A percentile compares a stretch with the other conserved stretches of the same genome.
These are phyloP conservation scores for Lonicera japonica DNA, from an alignment of 129 eudicot species.

Conservation along the genomic window DNA sequence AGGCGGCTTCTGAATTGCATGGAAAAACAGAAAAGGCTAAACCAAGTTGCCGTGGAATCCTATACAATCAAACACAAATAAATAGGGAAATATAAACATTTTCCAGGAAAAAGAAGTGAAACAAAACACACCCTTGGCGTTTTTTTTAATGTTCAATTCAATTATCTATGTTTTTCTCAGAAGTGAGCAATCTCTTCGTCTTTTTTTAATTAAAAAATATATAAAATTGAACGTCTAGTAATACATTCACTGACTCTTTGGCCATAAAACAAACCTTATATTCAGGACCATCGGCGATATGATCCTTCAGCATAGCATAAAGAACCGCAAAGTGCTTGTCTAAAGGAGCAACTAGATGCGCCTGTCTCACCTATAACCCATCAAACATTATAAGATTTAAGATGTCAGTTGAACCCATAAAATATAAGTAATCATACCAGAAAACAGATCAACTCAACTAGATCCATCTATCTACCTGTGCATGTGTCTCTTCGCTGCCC, in stretches of 20 bases:
- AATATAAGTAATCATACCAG: not conserved
- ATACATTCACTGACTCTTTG: not conserved
- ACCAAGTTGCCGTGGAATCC: no score
- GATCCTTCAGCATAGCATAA: constrained; percentile 74
- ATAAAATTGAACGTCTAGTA: no score
- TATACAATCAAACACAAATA: no score
- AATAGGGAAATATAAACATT: no score
- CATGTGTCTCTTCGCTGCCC: constrained; percentile 88
- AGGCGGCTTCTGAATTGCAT: no score
- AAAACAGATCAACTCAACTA: not conserved
- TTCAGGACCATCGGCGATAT: constrained; percentile 70
- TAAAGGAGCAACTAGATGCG: constrained; percentile 70
- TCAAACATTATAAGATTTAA: constrained; percentile 6
- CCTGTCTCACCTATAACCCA: constrained; percentile 75
- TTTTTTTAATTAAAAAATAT: not conserved
- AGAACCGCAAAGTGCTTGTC: constrained; percentile 74
- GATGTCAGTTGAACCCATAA: not conserved
- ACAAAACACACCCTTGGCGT: no score
- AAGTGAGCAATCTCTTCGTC: no score
- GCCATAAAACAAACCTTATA: constrained; percentile 55
- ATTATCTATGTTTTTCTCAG: no score
- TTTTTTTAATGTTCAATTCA: no score
- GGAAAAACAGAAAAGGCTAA: no score
- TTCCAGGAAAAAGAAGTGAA: no score
- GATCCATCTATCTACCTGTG: constrained; percentile 47